Evolutionary conservation across 345 rosid genomes (phyloP), one percentile per base, ranked within the genome.

Genomic region (Brassica rapa): DNA sequence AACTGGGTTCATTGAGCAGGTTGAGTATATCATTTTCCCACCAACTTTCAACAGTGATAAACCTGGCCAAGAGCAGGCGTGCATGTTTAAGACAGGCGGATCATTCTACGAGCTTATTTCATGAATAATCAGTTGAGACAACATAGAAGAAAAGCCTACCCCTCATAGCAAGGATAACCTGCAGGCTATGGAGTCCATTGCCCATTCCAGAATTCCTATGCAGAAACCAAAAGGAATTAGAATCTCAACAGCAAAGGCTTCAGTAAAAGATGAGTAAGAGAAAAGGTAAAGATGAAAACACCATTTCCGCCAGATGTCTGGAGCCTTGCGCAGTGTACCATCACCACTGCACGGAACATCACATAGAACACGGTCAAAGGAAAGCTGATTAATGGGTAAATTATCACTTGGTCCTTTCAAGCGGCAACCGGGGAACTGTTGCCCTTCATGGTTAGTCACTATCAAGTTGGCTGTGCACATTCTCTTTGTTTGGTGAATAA

Each of bases 321-420:
- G 99, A 85, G 99, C 97, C 86, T 95, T 95, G 83, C 97, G 92
- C 15, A 93, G 89, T 55, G 99, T 93, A 55, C 98, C 97, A 83
- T 93, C 98, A 71, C 98, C 98, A 77, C 99, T 93, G 86, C 98
- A 93, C 11, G 98, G 98, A 77, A 95, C 99, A 72, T 95, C 99
- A 43, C 98, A 95, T 21, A 95, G 75, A 68, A 95, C 96, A 49
- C 98, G 96, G 72, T 95, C 96, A 87, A 95, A 95, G 16, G 87
- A 78, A 67, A 91, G 94, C 75, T 91, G 93, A 72, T 77, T 78
- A 35, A 81, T 77, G 62, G 80, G 68, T 94, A 82, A 75, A 76
- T 84, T 85, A 64, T 73, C 82, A 67, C 51, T 73, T 62, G 37
- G 1, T 51, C 74, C 82, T 73, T 78, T 87, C 77, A 78, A 74